These are phyloP conservation scores for Colletotrichum chlorophyti DNA, from an alignment of 2,329 filamentous ascomycete genomes.

Conservation along the genomic window DNA sequence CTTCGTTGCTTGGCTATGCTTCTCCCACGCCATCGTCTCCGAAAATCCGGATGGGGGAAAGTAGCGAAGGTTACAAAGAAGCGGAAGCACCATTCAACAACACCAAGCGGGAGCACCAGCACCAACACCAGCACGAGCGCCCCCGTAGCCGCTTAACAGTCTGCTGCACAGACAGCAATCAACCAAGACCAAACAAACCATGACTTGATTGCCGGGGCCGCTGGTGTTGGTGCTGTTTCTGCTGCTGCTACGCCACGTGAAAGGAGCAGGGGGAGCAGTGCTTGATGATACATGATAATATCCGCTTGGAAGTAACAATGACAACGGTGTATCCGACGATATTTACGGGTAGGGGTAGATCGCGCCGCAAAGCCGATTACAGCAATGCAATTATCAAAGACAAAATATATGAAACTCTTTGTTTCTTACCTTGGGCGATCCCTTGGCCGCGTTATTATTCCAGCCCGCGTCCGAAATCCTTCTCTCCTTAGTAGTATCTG, in stretches of 20 bases:
- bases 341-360: too few relatives aligned
- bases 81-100: background rate
- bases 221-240: background rate
- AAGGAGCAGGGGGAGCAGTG: background rate
- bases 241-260: slow-evolving; percentile 9
- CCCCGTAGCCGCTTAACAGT: slow-evolving; percentile 7
- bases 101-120: background rate
- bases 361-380: too few relatives aligned
- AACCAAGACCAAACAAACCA: background rate
- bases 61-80: slow-evolving; percentile 22
- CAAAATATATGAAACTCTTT: background rate
- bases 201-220: background rate
- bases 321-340: too few relatives aligned
- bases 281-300: slow-evolving; percentile 3
- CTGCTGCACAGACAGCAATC: slow-evolving; percentile 13
- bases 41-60: slow-evolving; percentile 22
- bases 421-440: slow-evolving; percentile 55
- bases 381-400: background rate
- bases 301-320: background rate
- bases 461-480: slow-evolving; percentile 52
- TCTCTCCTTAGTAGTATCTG: slow-evolving; percentile 56
- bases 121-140: background rate
- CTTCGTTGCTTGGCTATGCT: background rate
- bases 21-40: slow-evolving; percentile 14
- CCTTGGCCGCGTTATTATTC: slow-evolving; percentile 49